Evolutionary conservation across 768 basidiomycete genomes (phyloP).

Genomic region (Trametes cingulata): DNA sequence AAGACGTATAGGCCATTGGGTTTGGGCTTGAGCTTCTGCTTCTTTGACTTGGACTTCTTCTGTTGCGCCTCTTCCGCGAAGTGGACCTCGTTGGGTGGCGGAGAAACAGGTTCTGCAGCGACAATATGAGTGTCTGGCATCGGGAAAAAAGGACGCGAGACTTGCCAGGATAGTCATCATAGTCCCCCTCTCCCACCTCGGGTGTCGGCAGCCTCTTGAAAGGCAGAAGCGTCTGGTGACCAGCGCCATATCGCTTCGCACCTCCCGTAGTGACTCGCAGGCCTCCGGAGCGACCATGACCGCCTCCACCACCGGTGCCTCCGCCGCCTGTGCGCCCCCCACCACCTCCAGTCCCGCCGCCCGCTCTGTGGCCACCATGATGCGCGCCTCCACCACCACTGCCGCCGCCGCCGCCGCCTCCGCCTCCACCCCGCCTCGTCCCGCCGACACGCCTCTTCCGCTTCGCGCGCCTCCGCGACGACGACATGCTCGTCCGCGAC

Average conservation of each 20-base stretch:
- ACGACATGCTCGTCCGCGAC: conserved; percentile 39
- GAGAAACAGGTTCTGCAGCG: background rate
- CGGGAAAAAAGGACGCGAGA: no score
- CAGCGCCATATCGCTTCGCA: conserved; percentile 19
- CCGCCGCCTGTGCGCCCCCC: background rate
- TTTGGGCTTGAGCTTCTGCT: conserved; percentile 22
- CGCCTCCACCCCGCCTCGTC: background rate
- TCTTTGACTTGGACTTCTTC: conserved; percentile 2
- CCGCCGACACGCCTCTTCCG: background rate
- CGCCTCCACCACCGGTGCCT: background rate
- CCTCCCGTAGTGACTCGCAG: conserved; percentile 33
- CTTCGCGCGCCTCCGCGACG: background rate
- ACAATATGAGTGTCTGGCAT: background rate
- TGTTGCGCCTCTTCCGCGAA: conserved; percentile 6
- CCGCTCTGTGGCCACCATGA: background rate
- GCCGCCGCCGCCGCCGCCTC: conserved; percentile 23
- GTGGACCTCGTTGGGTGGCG: background rate
- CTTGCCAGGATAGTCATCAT: background rate
- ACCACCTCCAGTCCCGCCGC: background rate
- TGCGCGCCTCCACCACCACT: conserved; percentile 20
- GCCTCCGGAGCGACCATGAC: conserved; percentile 4
- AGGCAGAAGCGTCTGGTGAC: conserved; percentile 21
- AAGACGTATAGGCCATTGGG: conserved; percentile 41
- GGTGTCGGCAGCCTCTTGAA: conserved; percentile 15
- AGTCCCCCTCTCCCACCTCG: background rate